Evolutionary conservation across 2,329 filamentous ascomycete species (phyloP).

Genomic region (Mycosphaerella sp.): DNA sequence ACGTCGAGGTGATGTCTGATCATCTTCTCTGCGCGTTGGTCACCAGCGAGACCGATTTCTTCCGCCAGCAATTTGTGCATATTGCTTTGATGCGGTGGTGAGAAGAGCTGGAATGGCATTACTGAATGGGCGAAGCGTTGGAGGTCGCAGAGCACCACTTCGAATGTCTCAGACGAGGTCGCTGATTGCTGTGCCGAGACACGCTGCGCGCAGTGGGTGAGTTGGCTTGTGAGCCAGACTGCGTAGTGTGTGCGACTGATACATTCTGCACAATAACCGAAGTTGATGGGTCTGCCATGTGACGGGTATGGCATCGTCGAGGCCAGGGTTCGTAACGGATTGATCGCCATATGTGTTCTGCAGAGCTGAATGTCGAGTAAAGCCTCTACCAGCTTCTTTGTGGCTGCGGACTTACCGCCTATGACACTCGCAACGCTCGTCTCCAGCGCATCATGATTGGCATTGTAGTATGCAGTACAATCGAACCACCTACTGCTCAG

Average conservation of each 20-base stretch:
- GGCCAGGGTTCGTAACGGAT: too few species aligned
- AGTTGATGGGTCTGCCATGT: not conserved
- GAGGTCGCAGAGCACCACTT: not conserved
- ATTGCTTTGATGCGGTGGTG: not conserved
- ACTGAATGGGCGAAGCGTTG: not conserved
- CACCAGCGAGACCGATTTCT: not conserved
- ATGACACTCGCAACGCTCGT: not conserved
- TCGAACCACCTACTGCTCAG: not conserved
- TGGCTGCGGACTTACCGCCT: not conserved
- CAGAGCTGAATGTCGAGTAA: not conserved
- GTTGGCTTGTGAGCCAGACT: not conserved
- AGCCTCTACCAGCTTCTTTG: not conserved
- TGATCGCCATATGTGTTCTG: not conserved
- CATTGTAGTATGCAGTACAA: not conserved
- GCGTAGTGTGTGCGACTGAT: not conserved
- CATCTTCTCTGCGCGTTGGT: not conserved
- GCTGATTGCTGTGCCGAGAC: not conserved
- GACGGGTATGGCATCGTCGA: not conserved
- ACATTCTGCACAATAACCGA: not conserved
- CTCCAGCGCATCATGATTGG: not conserved
- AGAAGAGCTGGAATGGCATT: conserved; percentile 2
- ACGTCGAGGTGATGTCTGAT: conserved; percentile 1
- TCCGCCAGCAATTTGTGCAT: not conserved
- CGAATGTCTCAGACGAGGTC: not conserved
- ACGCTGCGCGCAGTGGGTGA: not conserved